Evolutionary conservation across 352 stramenopile genomes (phyloP).

Genomic region (Globisporangium echinulatum): DNA sequence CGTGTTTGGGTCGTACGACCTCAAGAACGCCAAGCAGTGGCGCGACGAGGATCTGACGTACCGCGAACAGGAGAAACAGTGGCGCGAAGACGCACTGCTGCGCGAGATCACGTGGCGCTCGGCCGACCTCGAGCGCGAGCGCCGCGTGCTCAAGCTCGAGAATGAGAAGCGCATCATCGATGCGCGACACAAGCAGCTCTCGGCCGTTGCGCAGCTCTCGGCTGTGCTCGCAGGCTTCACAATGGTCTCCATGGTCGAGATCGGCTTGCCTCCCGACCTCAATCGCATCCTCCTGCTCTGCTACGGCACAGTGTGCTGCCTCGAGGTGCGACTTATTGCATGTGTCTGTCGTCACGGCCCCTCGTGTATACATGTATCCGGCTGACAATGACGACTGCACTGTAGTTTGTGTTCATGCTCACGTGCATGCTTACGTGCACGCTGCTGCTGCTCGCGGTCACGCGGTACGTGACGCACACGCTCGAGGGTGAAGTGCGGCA

Average conservation of each 20-base stretch:
- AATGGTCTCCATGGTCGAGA: conserved; percentile 71
- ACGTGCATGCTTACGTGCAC: conserved; percentile 65
- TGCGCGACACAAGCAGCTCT: conserved; percentile 57
- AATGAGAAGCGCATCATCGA: conserved; percentile 76
- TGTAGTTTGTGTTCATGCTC: conserved; percentile 72
- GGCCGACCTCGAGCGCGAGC: conserved; percentile 62
- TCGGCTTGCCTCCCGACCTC: conserved; percentile 37
- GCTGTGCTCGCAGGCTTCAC: conserved; percentile 65
- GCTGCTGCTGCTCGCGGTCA: conserved; percentile 65
- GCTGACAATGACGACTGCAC: not conserved
- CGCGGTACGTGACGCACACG: conserved; percentile 71
- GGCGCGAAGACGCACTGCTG: conserved; percentile 64
- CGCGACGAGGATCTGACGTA: conserved; percentile 70
- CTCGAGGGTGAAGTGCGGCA: conserved; percentile 57
- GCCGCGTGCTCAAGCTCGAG: conserved; percentile 67
- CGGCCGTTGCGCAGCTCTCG: conserved; percentile 52
- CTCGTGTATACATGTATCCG: no score
- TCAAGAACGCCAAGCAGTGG: conserved; percentile 84
- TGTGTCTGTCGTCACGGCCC: no score
- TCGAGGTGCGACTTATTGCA: conserved; percentile 31
- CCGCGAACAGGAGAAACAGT: conserved; percentile 76
- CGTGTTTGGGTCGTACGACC: conserved; percentile 80
- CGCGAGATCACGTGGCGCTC: conserved; percentile 63
- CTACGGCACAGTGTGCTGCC: conserved; percentile 46
- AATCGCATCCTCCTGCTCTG: conserved; percentile 48